Evolutionary conservation across 192 early-diverging fungal genomes (phyloP).

Genomic region (Umbelopsis isabellina): DNA sequence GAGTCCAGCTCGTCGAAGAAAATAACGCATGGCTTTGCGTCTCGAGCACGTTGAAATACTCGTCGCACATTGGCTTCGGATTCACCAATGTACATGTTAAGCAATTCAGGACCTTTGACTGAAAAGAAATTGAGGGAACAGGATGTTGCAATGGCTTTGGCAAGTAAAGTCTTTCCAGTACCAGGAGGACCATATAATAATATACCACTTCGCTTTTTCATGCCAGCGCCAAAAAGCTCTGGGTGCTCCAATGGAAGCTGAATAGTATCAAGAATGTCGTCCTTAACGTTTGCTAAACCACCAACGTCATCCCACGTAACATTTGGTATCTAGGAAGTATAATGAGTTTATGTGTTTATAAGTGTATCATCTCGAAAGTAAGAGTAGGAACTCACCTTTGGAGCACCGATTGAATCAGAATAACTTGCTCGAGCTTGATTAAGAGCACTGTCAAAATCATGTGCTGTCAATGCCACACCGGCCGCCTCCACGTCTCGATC

Average conservation of each 20-base stretch:
- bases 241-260: conserved; percentile 95
- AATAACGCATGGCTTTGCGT: conserved; percentile 97
- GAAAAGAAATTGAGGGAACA: conserved; percentile 98
- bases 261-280: conserved; percentile 94
- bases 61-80: conserved; percentile 96
- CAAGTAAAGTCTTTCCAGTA: conserved; percentile 97
- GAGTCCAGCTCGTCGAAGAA: conserved; percentile 99
- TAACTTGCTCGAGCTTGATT: conserved; percentile 78
- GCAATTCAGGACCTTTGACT: conserved; percentile 96
- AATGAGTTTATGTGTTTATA: not conserved
- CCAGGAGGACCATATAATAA: conserved; percentile 97
- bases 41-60: conserved; percentile 95
- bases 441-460: conserved; percentile 83
- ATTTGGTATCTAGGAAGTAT: conserved; percentile 74
- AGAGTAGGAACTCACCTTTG: conserved; percentile 57
- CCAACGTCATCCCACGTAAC: conserved; percentile 99
- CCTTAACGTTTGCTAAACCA: conserved; percentile 89
- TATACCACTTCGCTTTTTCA: conserved; percentile 93
- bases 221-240: conserved; percentile 91
- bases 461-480: conserved; percentile 73
- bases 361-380: not conserved
- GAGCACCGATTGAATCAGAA: conserved; percentile 92
- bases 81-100: conserved; percentile 99
- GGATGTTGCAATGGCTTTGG: conserved; percentile 98
- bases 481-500: conserved; percentile 67